Base-by-base conservation (phyloP, 768 basidiomycete genomes). In the Kwoniella newhampshirensis region DNA sequence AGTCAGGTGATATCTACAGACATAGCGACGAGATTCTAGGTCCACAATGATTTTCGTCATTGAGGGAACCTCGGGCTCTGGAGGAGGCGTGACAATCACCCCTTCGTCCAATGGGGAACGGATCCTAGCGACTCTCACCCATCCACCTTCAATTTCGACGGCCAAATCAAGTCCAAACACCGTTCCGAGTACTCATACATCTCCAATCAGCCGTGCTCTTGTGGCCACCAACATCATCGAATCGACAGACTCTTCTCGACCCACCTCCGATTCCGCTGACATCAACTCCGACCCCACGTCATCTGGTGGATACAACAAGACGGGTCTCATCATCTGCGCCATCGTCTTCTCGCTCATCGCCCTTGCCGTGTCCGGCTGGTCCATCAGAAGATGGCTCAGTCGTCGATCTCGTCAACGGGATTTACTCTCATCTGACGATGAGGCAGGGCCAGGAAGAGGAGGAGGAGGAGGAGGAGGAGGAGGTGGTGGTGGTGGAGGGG, bases 21-120 rank as follows among this genome's bases (percentile, higher is more conserved):
- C n/a, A n/a, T n/a, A n/a, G n/a, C n/a, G n/a, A n/a, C n/a, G n/a
- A n/a, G n/a, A n/a, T n/a, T n/a, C n/a, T n/a, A n/a, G n/a, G n/a
- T n/a, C n/a, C 45, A 46, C 20, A 26, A 58, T 51, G 49, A 58
- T 58, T 21, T 58, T 58, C 32, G 56, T 58, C 23, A 25, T 58
- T 6, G 56, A 58, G 21, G 40, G n/a, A 5, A n/a, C 7, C 40
- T 42, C 40, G 6, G 40, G n/a, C 40, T 32, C 32, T 6, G 40
- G 18, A n/a, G 40, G 18, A n/a, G 18, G 8, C 8, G 40, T 42
- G 7, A 42, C 40, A 6, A n/a, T 42, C 40, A 42, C 40, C 8
- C 40, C 40, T n/a, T n/a, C 17, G 7, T 6, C 32, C 7, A 6
- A 32, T 6, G 32, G 32, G 32, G 13, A 32, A 6, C 6, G 6